Conservation (phyloP, 345 rosid species). For the Corymbia maculata region DNA sequence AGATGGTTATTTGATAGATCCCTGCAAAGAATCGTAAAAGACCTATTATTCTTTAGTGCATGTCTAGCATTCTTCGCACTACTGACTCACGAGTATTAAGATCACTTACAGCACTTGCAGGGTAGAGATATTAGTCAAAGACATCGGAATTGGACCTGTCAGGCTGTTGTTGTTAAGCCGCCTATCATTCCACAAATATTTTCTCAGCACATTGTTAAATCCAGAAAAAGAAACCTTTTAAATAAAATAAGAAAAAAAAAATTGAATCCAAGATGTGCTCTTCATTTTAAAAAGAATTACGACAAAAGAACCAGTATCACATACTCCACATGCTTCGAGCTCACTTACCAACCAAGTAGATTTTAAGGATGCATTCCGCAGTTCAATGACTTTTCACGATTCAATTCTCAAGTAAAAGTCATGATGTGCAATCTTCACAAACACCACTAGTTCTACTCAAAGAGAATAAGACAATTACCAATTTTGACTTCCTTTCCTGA, state of each 20-base stretch:
- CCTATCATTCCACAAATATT: slow-evolving; percentile 50
- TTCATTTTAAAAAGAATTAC: neutral
- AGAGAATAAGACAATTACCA: neutral
- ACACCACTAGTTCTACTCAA: neutral
- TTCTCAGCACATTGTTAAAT: neutral
- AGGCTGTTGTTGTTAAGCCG: slow-evolving; percentile 97
- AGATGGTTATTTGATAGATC: slow-evolving; percentile 92
- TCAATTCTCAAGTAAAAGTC: neutral
- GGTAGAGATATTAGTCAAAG: slow-evolving; percentile 76
- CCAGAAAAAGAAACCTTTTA: neutral
- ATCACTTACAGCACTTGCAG: slow-evolving; percentile 90
- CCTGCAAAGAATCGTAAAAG: slow-evolving; percentile 19
- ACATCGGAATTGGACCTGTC: slow-evolving; percentile 76
- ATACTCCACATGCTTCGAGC: neutral
- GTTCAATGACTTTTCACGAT: neutral
- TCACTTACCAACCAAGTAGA: neutral
- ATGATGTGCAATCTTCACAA: neutral
- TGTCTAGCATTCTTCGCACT: neutral
- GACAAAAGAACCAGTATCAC: neutral
- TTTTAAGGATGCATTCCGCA: neutral
- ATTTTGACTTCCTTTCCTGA: neutral
- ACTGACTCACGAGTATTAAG: neutral
- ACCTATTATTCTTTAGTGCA: neutral
- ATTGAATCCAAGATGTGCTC: neutral
- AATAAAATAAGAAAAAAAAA: neutral